Percentiles rank a stretch among this genome's conserved stretches.
phyloP scores from a whole-genome alignment of 2,329 filamentous ascomycete genomes.

The Lasiodiplodia hormozganensis region DNA sequence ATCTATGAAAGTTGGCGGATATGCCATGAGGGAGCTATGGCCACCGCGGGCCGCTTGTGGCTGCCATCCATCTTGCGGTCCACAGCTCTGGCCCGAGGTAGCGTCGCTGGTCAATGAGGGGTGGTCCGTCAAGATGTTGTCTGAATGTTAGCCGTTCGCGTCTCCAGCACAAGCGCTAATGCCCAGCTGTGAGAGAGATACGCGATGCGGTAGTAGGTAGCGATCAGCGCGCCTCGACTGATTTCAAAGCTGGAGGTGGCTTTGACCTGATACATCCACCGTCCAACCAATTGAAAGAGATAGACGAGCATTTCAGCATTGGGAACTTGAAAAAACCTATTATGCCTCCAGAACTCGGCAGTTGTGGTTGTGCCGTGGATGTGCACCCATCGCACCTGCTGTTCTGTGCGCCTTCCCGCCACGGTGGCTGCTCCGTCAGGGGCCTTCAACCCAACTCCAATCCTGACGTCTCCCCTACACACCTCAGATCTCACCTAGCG shows the following conservation, averaged over 20 bases:
- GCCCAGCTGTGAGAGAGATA: background rate
- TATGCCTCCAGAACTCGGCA: background rate
- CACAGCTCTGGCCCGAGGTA: background rate
- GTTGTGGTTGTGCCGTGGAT: background rate
- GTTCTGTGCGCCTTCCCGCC: background rate
- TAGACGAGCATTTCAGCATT: background rate
- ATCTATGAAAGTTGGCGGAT: background rate
- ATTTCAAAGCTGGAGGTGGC: background rate
- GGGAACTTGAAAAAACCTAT: background rate
- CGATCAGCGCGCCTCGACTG: background rate
- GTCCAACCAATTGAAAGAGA: background rate
- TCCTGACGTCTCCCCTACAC: background rate
- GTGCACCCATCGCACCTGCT: background rate
- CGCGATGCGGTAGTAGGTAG: background rate
- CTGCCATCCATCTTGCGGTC: background rate
- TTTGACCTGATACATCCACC: background rate
- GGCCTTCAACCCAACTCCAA: background rate
- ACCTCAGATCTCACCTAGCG: background rate
- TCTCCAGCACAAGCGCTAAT: background rate
- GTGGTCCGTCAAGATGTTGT: background rate
- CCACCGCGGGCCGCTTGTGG: background rate
- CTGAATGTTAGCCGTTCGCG: background rate
- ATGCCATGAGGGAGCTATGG: slow-evolving; percentile 9
- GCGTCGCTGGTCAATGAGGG: background rate
- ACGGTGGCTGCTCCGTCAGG: slow-evolving; percentile 4